These are phyloP conservation scores for Cryptococcus neoformans DNA, from an alignment of 1,284 basidiomycete genomes.

Conservation along the genomic window DNA sequence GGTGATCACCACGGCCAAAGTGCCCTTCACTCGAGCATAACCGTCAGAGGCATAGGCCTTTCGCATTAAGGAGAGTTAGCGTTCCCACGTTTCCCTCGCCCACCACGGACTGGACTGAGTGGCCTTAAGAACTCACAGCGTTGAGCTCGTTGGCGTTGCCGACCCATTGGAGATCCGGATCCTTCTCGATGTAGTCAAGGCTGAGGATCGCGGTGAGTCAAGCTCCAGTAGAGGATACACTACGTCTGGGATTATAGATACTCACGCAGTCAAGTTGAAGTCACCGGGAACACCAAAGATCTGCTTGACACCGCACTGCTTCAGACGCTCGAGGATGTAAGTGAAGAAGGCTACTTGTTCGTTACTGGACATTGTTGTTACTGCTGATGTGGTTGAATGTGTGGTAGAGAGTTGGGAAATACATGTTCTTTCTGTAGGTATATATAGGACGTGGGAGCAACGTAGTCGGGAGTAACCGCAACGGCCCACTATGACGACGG, in stretches of 20 bases:
- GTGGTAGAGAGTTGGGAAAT: not conserved
- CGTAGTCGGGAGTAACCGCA: not conserved
- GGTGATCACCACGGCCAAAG: slow-evolving; percentile 65
- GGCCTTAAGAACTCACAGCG: slow-evolving; percentile 48
- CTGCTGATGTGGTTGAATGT: not conserved
- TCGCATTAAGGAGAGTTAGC: not conserved
- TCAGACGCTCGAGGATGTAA: slow-evolving; percentile 65
- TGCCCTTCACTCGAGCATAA: slow-evolving; percentile 79
- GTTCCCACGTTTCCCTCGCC: not conserved
- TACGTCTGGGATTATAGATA: not conserved
- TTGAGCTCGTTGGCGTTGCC: slow-evolving; percentile 91
- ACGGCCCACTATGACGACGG: not conserved
- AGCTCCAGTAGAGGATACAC: not conserved
- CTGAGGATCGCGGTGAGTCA: not conserved
- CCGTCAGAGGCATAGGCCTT: slow-evolving; percentile 86
- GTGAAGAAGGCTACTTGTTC: slow-evolving; percentile 58
- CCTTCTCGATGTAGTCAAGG: slow-evolving; percentile 77
- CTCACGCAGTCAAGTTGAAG: slow-evolving; percentile 61
- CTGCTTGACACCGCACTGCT: slow-evolving; percentile 52
- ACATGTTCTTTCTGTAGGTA: not conserved
- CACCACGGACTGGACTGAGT: not conserved
- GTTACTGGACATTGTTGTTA: slow-evolving; percentile 5
- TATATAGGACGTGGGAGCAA: not conserved
- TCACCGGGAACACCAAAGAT: slow-evolving; percentile 91
- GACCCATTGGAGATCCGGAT: slow-evolving; percentile 76